A percentile compares a stretch with the other conserved stretches of the same genome.
Evolutionary conservation across 2,329 filamentous ascomycete genomes (phyloP).

Genomic region (Leptoxyphium fumago): DNA sequence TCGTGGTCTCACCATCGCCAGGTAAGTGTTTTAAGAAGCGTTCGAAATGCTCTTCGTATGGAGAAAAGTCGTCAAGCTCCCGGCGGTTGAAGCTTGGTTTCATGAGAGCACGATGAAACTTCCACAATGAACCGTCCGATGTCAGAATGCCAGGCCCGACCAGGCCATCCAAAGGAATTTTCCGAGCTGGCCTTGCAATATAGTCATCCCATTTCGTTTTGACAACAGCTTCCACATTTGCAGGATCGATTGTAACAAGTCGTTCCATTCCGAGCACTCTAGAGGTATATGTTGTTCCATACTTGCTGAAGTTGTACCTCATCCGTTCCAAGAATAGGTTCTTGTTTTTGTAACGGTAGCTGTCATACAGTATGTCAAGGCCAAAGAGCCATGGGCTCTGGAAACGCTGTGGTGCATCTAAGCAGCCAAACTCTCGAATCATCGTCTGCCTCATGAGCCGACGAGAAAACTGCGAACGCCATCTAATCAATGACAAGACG

Average conservation of each 20-base stretch:
- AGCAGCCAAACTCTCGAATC: too few relatives aligned
- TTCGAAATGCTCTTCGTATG: constrained; percentile 44
- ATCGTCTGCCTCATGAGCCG: too few relatives aligned
- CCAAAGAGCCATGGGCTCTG: too few relatives aligned
- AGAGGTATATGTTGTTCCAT: too few relatives aligned
- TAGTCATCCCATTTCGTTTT: constrained; percentile 27
- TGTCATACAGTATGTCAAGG: too few relatives aligned
- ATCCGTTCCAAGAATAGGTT: too few relatives aligned
- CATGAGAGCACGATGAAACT: constrained; percentile 21
- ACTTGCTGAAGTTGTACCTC: too few relatives aligned
- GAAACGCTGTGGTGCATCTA: too few relatives aligned
- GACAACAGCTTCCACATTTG: constrained; percentile 27
- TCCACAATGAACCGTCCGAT: constrained; percentile 22
- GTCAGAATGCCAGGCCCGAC: constrained; percentile 27
- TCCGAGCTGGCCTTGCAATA: constrained; percentile 16
- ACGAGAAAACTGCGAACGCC: too few relatives aligned
- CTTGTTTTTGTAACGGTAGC: too few relatives aligned
- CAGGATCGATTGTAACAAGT: constrained; percentile 18
- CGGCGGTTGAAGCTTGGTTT: constrained; percentile 36
- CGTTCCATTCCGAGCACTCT: too few relatives aligned
- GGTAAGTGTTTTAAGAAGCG: constrained; percentile 38
- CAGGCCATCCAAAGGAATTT: constrained; percentile 1
- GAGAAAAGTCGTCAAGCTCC: constrained; percentile 35
- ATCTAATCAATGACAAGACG: too few relatives aligned
- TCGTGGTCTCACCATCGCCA: constrained; percentile 26